A percentile compares a stretch with the other conserved stretches of the same genome.
Evolutionary conservation across 441 rosid species (phyloP).

Genomic region (Theobroma grandiflorum): DNA sequence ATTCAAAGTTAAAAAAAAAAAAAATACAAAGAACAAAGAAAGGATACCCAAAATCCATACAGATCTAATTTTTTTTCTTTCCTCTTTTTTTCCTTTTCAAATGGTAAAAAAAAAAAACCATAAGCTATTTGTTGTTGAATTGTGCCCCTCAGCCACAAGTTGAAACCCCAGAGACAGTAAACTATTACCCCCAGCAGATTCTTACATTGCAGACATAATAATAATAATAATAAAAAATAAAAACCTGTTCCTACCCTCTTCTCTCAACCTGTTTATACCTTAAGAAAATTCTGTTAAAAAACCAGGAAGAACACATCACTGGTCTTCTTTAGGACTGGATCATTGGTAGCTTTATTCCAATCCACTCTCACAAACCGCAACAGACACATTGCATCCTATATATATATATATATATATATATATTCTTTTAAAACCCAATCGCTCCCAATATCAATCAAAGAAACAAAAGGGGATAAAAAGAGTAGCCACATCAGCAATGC

Average conservation of each 20-base stretch:
- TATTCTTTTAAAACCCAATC: not conserved
- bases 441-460: constrained; percentile 13
- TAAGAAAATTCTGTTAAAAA: constrained; percentile 23
- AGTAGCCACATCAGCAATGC: not conserved
- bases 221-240: not conserved
- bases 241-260: constrained; percentile 14
- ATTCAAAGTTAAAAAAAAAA: not conserved
- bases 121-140: constrained; percentile 26
- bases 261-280: constrained; percentile 10
- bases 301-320: not conserved
- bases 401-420: not conserved
- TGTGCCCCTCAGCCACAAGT: constrained; percentile 11
- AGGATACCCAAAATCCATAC: not conserved
- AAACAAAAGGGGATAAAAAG: constrained; percentile 4
- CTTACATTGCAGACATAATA: constrained; percentile 19
- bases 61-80: not conserved
- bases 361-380: constrained; percentile 11
- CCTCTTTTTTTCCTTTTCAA: not conserved
- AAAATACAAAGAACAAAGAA: not conserved
- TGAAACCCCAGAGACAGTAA: constrained; percentile 10
- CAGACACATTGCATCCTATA: not conserved
- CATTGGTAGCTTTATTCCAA: constrained; percentile 17
- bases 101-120: constrained; percentile 10
- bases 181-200: not conserved
- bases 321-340: constrained; percentile 7